Percentiles rank a stretch among this genome's conserved stretches.
Conservation (phyloP, 2,329 filamentous ascomycete species). For the Ophiostoma pallidulum region DNA sequence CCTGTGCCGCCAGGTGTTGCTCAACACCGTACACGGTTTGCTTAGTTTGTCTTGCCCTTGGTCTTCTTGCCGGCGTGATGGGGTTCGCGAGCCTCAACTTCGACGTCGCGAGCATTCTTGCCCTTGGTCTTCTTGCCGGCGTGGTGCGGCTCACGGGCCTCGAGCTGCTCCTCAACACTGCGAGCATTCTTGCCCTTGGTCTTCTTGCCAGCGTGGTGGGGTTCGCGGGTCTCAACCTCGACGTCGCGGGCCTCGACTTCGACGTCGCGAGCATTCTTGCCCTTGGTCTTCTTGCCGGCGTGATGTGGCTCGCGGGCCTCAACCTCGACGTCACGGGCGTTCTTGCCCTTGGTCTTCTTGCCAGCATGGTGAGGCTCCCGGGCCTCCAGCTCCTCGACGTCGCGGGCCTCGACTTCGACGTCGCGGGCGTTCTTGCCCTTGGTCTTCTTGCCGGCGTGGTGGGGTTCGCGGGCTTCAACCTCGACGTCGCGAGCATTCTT, state of each 20-base stretch:
- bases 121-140: slow-evolving; percentile 13
- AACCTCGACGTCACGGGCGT: slow-evolving; percentile 2
- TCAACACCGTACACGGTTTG: no score
- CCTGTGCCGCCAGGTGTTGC: no score
- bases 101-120: slow-evolving; percentile 8
- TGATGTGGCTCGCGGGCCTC: neutral
- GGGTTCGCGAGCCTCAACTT: slow-evolving; percentile 12
- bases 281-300: neutral
- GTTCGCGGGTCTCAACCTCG: slow-evolving; percentile 14
- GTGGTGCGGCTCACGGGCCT: slow-evolving; percentile 9
- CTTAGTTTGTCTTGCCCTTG: slow-evolving; percentile 6
- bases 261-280: slow-evolving; percentile 4
- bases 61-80: slow-evolving; percentile 17
- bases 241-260: slow-evolving; percentile 3
- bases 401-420: slow-evolving; percentile 11
- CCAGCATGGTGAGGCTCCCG: slow-evolving; percentile 15
- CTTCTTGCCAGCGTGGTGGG: slow-evolving; percentile 16
- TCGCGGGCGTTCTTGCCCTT: slow-evolving; percentile 8
- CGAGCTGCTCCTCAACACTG: neutral
- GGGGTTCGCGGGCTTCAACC: slow-evolving; percentile 17
- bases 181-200: neutral
- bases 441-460: slow-evolving; percentile 19
- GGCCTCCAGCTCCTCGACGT: slow-evolving; percentile 4
- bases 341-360: slow-evolving; percentile 15
- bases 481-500: slow-evolving; percentile 12